Evolutionary conservation across 2,329 filamentous ascomycete genomes (phyloP).

Genomic region (Aspergillus phoenicis): DNA sequence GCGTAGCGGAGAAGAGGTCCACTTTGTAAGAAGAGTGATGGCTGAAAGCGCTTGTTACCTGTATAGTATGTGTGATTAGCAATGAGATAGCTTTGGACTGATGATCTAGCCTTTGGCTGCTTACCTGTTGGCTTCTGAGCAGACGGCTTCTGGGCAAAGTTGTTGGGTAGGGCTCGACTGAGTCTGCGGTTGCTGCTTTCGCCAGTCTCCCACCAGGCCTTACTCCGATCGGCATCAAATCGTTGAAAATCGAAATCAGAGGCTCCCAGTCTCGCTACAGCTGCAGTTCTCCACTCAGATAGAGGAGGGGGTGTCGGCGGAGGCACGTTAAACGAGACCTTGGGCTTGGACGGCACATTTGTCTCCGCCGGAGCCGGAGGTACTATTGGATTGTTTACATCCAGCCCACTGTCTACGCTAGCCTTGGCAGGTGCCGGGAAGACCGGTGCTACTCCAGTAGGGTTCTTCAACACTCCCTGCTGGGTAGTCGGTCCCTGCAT

Average conservation of each 20-base stretch:
- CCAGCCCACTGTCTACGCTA: conserved; percentile 8
- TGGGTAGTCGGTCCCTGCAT: background rate
- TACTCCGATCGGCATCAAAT: conserved; percentile 52
- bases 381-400: conserved; percentile 16
- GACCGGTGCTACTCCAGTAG: background rate
- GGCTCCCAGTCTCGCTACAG: conserved; percentile 62
- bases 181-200: conserved; percentile 50
- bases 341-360: conserved; percentile 34
- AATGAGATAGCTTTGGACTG: background rate
- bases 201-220: conserved; percentile 76
- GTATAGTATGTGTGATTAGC: conserved; percentile 7
- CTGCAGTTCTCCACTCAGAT: conserved; percentile 70
- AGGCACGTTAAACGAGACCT: conserved; percentile 51
- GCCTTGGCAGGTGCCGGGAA: background rate
- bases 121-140: conserved; percentile 38
- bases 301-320: conserved; percentile 49
- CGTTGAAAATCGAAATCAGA: conserved; percentile 62
- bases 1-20: conserved; percentile 89
- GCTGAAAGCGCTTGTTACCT: conserved; percentile 71
- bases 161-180: conserved; percentile 47
- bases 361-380: conserved; percentile 23
- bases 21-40: conserved; percentile 81
- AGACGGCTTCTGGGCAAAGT: conserved; percentile 34
- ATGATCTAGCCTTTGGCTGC: conserved; percentile 4
- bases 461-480: background rate